Evolutionary conservation across 2,329 filamentous ascomycete genomes (phyloP), one percentile per base, ranked within the genome.

Genomic region (Epichloe glyceriae): DNA sequence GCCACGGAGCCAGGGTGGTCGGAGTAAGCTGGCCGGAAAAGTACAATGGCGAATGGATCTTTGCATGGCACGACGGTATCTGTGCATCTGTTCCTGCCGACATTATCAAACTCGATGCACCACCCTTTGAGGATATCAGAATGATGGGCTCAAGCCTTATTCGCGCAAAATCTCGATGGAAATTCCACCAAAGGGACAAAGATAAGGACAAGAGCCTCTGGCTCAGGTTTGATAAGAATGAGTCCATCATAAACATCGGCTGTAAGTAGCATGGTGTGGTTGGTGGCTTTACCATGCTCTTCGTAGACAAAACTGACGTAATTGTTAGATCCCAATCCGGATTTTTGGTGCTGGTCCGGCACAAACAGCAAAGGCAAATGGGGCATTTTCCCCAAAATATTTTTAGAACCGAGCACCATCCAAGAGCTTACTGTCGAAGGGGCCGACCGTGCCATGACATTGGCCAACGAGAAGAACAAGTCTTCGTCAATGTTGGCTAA

Each of bases 151-250:
- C 68, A 35, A 76, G 71, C 50, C 69, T 68, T 11, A 65, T 78
- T 40, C 69, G 69, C 46, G 77, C 73, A 10, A 68, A 71, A 40
- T 67, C 75, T 12, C 68, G 69, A 52, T 80, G 76, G 76, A 77
- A 71, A 61, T 80, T 76, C 64, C 65, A 67, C 46, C 68, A 70
- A 37, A 73, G 71, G 55, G 64, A 67, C 20, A 68, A 69, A 47
- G 67, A 70, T 10, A 69, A 69, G 49, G 67, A 71, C 15, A 66
- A 64, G 20, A 68, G 68, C 30, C 62, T 70, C 11, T 80, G 77
- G 77, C 65, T 80, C n/a, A 72, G 67, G 55, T 78, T 86, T 59
- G 80, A 83, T 33, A 83, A 82, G 60, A 79, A 79, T 19, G 83
- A 86, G 55, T 70, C 74, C 3, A 83, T 85, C 15, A 80, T 73